phyloP scores from a whole-genome alignment of 108 stramenopile genomes.

The Hondaea fermentalgiana region DNA sequence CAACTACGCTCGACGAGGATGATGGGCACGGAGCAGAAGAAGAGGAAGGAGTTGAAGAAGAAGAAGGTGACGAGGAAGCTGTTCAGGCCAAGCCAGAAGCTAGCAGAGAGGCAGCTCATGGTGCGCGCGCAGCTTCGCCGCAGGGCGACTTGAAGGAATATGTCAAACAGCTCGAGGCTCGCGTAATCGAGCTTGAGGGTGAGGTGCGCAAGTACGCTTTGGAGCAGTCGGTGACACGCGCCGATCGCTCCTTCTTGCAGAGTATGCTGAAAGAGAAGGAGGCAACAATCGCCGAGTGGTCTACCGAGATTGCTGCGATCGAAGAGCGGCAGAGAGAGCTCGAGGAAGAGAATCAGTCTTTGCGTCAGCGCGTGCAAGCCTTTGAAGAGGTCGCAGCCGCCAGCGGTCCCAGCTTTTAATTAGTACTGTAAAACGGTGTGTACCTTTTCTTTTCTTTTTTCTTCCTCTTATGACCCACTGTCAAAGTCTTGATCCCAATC shows the following conservation, averaged over 20 bases:
- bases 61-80: background rate
- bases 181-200: background rate
- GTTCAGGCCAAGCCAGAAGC: background rate
- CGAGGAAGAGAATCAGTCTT: background rate
- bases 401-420: background rate
- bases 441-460: background rate
- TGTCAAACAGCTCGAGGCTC: background rate
- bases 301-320: background rate
- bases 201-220: constrained; percentile 6
- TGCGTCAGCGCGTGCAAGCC: background rate
- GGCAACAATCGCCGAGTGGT: background rate
- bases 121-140: background rate
- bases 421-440: background rate
- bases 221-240: background rate
- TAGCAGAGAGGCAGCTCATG: background rate
- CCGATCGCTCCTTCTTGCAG: background rate
- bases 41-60: background rate
- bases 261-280: background rate
- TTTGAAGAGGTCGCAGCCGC: background rate
- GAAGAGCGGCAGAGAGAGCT: background rate
- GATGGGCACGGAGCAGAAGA: background rate
- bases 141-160: background rate
- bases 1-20: background rate
- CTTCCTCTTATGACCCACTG: too few species aligned
- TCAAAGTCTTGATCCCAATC: too few species aligned